phyloP scores from a whole-genome alignment of 1,139 yeast species.

The Saccharomyces hybrid region DNA sequence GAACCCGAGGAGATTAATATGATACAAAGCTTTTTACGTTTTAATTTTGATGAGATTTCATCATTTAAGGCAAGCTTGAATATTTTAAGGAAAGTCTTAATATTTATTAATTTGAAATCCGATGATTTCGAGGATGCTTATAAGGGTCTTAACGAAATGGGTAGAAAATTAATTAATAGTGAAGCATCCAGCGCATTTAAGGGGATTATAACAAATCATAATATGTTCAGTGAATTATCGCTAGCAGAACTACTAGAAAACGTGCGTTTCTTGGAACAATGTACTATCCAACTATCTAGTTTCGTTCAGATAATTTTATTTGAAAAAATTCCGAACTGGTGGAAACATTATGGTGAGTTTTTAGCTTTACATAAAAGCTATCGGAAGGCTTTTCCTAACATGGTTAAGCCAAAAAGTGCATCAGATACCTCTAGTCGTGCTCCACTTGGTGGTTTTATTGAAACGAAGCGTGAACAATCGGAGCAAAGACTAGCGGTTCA shows the following conservation, averaged over 20 bases:
- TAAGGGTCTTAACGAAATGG: constrained; percentile 17
- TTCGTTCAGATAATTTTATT: constrained; percentile 37
- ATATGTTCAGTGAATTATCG: constrained; percentile 7
- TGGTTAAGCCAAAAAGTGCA: constrained; percentile 4
- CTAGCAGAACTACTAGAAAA: constrained; percentile 14
- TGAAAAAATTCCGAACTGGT: constrained; percentile 45
- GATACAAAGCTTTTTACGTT: constrained; percentile 50
- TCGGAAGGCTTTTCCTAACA: constrained; percentile 21
- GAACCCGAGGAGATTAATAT: constrained; percentile 43
- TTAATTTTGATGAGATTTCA: constrained; percentile 43
- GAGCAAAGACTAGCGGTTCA: constrained; percentile 32
- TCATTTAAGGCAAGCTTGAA: constrained; percentile 32
- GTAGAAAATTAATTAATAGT: constrained; percentile 7
- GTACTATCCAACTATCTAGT: constrained; percentile 35
- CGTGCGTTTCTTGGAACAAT: constrained; percentile 19
- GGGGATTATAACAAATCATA: neutral
- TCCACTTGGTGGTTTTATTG: constrained; percentile 31
- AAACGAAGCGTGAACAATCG: constrained; percentile 35
- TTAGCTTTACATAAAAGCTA: constrained; percentile 30
- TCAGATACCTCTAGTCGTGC: constrained; percentile 7
- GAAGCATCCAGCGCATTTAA: constrained; percentile 1
- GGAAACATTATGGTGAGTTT: constrained; percentile 36
- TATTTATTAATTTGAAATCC: constrained; percentile 40
- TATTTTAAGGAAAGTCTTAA: constrained; percentile 39
- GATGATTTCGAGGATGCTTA: constrained; percentile 35